Conservation (phyloP, 2,329 filamentous ascomycete species). For the Rugonectria rugulosa region DNA sequence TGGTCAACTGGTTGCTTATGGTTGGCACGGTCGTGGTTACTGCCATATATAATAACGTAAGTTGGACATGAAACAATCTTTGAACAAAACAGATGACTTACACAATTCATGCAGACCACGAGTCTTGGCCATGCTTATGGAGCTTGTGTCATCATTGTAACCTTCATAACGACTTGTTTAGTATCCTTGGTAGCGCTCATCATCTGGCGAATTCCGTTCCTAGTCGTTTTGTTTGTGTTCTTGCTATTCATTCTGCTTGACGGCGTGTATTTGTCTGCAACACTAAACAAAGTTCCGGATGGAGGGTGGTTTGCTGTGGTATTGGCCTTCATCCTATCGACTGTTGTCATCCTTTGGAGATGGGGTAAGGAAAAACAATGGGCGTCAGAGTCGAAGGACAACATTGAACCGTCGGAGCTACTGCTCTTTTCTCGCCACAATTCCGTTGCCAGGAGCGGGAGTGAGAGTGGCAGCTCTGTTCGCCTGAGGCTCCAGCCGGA, state of each 20-base stretch:
- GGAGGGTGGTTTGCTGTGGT: conserved; percentile 82
- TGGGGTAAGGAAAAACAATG: conserved; percentile 83
- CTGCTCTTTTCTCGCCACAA: conserved; percentile 38
- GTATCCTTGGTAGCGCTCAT: conserved; percentile 75
- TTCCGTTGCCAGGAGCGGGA: conserved; percentile 29
- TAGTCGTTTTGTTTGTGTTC: conserved; percentile 68
- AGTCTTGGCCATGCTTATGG: conserved; percentile 78
- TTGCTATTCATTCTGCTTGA: conserved; percentile 72
- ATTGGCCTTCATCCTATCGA: conserved; percentile 67
- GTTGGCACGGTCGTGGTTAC: conserved; percentile 78
- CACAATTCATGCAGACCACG: conserved; percentile 58
- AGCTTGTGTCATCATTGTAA: conserved; percentile 81
- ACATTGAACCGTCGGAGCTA: conserved; percentile 55
- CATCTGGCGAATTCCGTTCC: conserved; percentile 71
- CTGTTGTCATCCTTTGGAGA: conserved; percentile 76
- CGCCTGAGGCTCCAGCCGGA: conserved; percentile 43
- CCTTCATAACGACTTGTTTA: conserved; percentile 80
- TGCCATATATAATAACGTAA: conserved; percentile 73
- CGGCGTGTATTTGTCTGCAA: conserved; percentile 73
- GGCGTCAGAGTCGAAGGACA: conserved; percentile 71
- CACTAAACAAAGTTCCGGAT: conserved; percentile 75
- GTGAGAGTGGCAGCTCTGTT: conserved; percentile 26
- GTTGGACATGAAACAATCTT: conserved; percentile 25
- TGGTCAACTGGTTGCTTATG: conserved; percentile 81
- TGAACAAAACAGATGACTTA: not conserved